Percentiles rank a stretch among this genome's conserved stretches.
phyloP scores from a whole-genome alignment of 495 filamentous ascomycete species.

The Trichoderma gamsii region DNA sequence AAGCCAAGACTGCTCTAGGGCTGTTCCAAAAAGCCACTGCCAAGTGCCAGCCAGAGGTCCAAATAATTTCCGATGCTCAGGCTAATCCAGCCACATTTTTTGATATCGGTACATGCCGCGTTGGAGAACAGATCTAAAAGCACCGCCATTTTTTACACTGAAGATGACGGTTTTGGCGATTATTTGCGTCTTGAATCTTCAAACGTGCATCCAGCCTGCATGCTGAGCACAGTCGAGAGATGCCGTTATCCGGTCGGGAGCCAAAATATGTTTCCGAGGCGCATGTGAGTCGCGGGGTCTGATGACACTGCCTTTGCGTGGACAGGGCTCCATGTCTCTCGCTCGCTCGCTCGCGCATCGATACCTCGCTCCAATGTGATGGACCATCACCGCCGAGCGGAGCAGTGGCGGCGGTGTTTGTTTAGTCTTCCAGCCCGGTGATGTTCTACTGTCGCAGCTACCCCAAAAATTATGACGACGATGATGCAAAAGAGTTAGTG shows the following conservation, averaged over 20 bases:
- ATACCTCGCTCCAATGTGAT: neutral
- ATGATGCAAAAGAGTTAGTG: neutral
- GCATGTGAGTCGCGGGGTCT: neutral
- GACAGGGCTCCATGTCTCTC: slow-evolving; percentile 6
- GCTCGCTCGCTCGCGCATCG: neutral
- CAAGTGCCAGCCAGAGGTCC: no score
- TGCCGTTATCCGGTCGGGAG: neutral
- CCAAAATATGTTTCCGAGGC: neutral
- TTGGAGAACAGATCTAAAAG: no score
- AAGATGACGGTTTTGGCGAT: neutral
- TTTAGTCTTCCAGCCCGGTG: neutral
- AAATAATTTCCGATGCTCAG: no score
- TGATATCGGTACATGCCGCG: no score
- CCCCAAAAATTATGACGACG: neutral
- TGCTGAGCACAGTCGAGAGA: neutral
- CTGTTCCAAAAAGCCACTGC: neutral
- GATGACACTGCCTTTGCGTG: neutral
- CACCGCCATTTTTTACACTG: neutral
- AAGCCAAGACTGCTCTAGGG: slow-evolving; percentile 3
- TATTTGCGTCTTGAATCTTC: neutral
- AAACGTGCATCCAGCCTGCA: neutral
- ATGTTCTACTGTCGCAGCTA: neutral
- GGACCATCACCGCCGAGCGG: neutral
- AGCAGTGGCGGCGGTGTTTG: neutral
- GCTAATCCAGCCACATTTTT: no score